A percentile compares a stretch with the other conserved stretches of the same genome.
phyloP scores from a whole-genome alignment of 148 eudicot species.

The Amaranthus cruentus region DNA sequence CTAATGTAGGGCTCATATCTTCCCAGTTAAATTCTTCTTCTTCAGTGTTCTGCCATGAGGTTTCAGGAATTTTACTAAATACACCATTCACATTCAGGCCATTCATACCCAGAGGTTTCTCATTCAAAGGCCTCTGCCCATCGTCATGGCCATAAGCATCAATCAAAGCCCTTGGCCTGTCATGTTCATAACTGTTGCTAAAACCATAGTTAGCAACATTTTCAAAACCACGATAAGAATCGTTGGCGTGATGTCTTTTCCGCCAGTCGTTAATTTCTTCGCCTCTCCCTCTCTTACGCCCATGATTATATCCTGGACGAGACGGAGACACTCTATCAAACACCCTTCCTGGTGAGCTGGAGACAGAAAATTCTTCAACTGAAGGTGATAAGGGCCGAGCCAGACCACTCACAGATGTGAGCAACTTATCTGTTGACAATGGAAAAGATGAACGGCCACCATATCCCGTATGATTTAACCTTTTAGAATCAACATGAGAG shows the following conservation, averaged over 20 bases:
- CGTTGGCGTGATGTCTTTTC: constrained; percentile 34
- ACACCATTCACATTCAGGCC: constrained; percentile 35
- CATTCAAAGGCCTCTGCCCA: constrained; percentile 38
- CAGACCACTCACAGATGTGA: constrained; percentile 35
- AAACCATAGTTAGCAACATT: constrained; percentile 24
- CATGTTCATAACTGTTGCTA: constrained; percentile 47
- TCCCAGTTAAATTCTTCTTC: constrained; percentile 94
- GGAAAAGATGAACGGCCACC: constrained; percentile 42
- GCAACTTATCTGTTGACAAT: constrained; percentile 36
- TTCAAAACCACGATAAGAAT: constrained; percentile 29
- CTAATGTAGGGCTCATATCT: constrained; percentile 60
- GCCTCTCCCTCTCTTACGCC: constrained; percentile 48
- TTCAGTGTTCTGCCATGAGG: constrained; percentile 74
- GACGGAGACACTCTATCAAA: constrained; percentile 44
- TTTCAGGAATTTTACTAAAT: constrained; percentile 26
- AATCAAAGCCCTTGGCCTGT: constrained; percentile 76
- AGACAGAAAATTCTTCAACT: constrained; percentile 41
- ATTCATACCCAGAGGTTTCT: constrained; percentile 33
- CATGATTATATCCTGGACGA: constrained; percentile 34
- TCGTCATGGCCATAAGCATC: constrained; percentile 86
- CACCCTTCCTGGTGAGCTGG: constrained; percentile 48
- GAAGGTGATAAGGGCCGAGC: constrained; percentile 53
- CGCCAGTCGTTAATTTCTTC: constrained; percentile 45
- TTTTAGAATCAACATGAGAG: constrained; percentile 37
- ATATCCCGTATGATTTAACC: constrained; percentile 38